Conservation (phyloP, 495 filamentous ascomycete genomes). For the Annulohypoxylon moriforme region DNA sequence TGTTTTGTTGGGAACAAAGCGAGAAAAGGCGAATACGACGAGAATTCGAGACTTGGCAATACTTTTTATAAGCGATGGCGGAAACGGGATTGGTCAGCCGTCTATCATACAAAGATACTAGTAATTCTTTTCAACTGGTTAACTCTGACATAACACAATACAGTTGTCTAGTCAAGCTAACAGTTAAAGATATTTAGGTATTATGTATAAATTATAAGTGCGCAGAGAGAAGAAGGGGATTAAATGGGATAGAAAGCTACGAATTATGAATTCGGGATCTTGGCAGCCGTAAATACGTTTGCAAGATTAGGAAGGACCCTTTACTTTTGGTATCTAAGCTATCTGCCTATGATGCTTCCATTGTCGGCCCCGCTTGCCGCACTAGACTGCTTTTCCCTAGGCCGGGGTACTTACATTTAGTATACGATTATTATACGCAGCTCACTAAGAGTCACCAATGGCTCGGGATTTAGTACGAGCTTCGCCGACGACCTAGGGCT, state of each 20-base stretch:
- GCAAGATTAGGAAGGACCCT: conserved; percentile 37
- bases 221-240: neutral
- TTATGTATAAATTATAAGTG: neutral
- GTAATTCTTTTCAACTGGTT: neutral
- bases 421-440: conserved; percentile 9
- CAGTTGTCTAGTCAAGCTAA: neutral
- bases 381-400: neutral
- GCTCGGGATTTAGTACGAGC: conserved; percentile 28
- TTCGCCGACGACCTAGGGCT: conserved; percentile 8
- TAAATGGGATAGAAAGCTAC: neutral
- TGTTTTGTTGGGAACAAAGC: conserved; percentile 18
- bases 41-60: neutral
- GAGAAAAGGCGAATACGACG: conserved; percentile 1
- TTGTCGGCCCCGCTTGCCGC: conserved; percentile 43
- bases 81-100: conserved; percentile 14
- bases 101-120: conserved; percentile 17
- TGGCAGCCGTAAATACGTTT: conserved; percentile 2
- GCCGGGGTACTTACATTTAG: neutral
- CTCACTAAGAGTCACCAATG: neutral
- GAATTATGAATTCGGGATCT: conserved; percentile 4
- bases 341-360: conserved; percentile 47
- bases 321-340: conserved; percentile 14
- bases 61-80: conserved; percentile 15
- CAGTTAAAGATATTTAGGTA: neutral
- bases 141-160: conserved; percentile 1